phyloP scores from a whole-genome alignment of 352 stramenopile species.

The Phytopythium vexans region DNA sequence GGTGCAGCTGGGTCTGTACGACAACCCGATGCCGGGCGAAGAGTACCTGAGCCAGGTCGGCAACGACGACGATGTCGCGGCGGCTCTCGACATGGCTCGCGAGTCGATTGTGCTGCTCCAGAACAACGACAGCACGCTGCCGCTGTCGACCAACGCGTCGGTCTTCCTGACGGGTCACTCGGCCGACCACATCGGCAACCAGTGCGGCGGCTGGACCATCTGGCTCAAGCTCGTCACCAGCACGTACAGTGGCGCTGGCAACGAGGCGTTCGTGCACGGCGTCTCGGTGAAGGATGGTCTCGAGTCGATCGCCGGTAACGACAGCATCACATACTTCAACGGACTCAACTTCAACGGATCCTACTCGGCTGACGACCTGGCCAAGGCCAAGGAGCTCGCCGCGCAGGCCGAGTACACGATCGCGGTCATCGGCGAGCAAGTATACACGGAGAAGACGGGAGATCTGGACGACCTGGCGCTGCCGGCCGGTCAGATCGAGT shows the following conservation, averaged over 20 bases:
- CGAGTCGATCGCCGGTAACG: constrained; percentile 1
- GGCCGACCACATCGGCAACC: constrained; percentile 15
- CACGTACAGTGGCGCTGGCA: constrained; percentile 7
- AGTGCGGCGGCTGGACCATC: constrained; percentile 21
- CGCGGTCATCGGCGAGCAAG: too few relatives aligned
- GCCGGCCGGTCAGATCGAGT: constrained; percentile 57
- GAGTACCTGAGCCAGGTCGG: constrained; percentile 32
- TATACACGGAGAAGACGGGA: too few relatives aligned
- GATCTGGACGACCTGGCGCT: too few relatives aligned
- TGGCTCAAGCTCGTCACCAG: constrained; percentile 11
- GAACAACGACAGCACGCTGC: too few relatives aligned
- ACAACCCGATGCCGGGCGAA: constrained; percentile 32
- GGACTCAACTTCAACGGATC: constrained; percentile 10
- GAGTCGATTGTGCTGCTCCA: too few relatives aligned
- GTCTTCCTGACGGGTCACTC: too few relatives aligned
- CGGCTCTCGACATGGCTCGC: constrained; percentile 32
- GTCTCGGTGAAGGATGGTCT: constrained; percentile 15
- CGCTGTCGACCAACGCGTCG: too few relatives aligned
- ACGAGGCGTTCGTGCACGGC: constrained; percentile 13
- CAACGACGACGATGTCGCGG: constrained; percentile 23
- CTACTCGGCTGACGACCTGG: constrained; percentile 11
- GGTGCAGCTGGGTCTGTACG: constrained; percentile 42
- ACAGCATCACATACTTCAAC: constrained; percentile 15
- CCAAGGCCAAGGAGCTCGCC: constrained; percentile 6
- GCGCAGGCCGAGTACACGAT: too few relatives aligned